These are phyloP conservation scores for Plantago elongata DNA, from an alignment of 257 asterid genomes.

Conservation along the genomic window DNA sequence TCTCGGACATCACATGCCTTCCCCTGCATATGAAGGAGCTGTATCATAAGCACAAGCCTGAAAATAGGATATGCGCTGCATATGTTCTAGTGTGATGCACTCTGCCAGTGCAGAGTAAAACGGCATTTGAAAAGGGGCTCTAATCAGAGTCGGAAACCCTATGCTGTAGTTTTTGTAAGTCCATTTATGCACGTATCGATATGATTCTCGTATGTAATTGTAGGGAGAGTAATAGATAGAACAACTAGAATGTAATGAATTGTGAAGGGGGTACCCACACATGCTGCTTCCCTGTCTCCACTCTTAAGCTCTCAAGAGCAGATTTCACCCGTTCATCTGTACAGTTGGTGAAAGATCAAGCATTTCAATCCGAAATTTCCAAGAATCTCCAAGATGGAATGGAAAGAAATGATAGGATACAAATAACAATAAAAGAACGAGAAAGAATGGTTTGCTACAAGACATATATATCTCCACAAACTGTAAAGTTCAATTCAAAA, in stretches of 20 bases:
- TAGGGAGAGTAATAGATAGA: slow-evolving; percentile 8
- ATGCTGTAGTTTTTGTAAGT: not conserved
- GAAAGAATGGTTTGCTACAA: not conserved
- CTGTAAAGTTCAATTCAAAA: too few species aligned
- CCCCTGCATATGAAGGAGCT: slow-evolving; percentile 56
- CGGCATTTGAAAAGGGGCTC: too few species aligned
- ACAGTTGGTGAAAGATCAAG: slow-evolving; percentile 16
- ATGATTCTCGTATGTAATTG: not conserved
- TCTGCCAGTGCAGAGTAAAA: not conserved
- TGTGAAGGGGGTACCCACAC: slow-evolving; percentile 97
- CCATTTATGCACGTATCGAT: slow-evolving; percentile 4
- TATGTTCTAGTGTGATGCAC: not conserved
- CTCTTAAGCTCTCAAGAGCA: slow-evolving; percentile 56
- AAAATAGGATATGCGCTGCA: slow-evolving; percentile 4
- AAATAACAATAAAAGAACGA: not conserved
- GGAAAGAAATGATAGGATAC: not conserved
- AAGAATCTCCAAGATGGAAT: not conserved
- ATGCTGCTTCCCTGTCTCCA: slow-evolving; percentile 91
- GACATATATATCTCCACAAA: not conserved
- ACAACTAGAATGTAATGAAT: slow-evolving; percentile 23
- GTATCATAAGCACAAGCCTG: slow-evolving; percentile 14
- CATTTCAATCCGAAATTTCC: slow-evolving; percentile 1
- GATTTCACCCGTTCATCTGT: slow-evolving; percentile 78
- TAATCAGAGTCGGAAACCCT: too few species aligned
- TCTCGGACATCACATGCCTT: slow-evolving; percentile 81